phyloP scores from a whole-genome alignment of 331 rosid genomes.

The Rosa hybrid region DNA sequence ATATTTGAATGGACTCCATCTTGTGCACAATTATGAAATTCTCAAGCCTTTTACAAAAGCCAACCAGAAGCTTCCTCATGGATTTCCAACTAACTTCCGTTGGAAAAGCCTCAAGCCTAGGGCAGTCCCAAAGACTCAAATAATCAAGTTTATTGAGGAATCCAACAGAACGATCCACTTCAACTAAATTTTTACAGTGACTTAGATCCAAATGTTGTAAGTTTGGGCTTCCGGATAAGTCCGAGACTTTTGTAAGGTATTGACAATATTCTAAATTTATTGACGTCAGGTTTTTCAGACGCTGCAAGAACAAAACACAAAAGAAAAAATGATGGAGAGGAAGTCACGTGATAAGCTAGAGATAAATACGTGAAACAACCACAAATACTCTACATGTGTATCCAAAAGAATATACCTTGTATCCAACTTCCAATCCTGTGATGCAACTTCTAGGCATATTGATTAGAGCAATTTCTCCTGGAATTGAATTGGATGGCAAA shows the following conservation, averaged over 20 bases:
- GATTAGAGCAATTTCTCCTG: background rate
- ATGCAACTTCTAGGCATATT: background rate
- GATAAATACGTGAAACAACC: background rate
- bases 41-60: background rate
- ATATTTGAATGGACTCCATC: background rate
- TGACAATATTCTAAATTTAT: background rate
- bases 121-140: background rate
- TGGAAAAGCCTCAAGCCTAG: background rate
- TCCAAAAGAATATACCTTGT: background rate
- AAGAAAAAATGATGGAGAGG: background rate
- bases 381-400: too few species aligned
- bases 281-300: background rate
- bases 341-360: background rate
- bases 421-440: too few species aligned
- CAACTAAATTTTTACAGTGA: background rate
- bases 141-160: background rate
- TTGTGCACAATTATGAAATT: background rate
- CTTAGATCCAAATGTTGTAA: background rate
- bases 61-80: background rate
- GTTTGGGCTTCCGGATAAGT: background rate
- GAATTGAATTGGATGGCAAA: background rate
- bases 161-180: background rate
- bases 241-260: background rate
- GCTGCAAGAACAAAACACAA: background rate
- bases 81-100: background rate